These are phyloP conservation scores for Suhomyces sp. DNA, from an alignment of 805 yeast genomes.

Conservation along the genomic window DNA sequence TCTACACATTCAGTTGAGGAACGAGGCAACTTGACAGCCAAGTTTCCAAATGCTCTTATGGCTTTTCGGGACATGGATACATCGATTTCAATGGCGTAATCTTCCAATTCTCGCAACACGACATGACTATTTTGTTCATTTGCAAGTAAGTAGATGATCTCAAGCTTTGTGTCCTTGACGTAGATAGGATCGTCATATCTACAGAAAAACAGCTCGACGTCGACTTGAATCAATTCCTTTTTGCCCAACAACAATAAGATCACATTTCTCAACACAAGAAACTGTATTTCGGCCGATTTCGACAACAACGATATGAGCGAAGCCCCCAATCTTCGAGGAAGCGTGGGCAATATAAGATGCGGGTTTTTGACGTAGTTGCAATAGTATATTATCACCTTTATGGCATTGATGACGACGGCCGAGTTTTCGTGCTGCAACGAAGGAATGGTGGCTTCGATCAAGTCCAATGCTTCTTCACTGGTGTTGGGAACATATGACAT, in stretches of 20 bases:
- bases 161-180: conserved; percentile 85
- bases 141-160: conserved; percentile 78
- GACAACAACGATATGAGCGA: conserved; percentile 66
- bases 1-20: conserved; percentile 65
- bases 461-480: conserved; percentile 57
- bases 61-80: conserved; percentile 84
- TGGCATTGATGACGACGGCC: conserved; percentile 73
- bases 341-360: conserved; percentile 51
- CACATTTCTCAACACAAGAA: conserved; percentile 75
- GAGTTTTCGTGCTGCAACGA: conserved; percentile 77
- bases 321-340: conserved; percentile 60
- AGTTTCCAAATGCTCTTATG: conserved; percentile 82
- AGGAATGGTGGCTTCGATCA: conserved; percentile 67
- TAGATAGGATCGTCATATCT: conserved; percentile 82
- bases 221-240: conserved; percentile 57
- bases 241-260: conserved; percentile 68
- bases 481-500: conserved; percentile 69
- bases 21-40: conserved; percentile 70
- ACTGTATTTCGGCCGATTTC: conserved; percentile 81
- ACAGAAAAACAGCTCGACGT: conserved; percentile 79
- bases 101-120: conserved; percentile 74
- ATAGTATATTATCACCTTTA: conserved; percentile 68
- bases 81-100: conserved; percentile 85
- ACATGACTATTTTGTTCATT: conserved; percentile 54
- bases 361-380: conserved; percentile 65